Base-by-base conservation (phyloP, 768 basidiomycete species). In the Leucocoprinus sp. region DNA sequence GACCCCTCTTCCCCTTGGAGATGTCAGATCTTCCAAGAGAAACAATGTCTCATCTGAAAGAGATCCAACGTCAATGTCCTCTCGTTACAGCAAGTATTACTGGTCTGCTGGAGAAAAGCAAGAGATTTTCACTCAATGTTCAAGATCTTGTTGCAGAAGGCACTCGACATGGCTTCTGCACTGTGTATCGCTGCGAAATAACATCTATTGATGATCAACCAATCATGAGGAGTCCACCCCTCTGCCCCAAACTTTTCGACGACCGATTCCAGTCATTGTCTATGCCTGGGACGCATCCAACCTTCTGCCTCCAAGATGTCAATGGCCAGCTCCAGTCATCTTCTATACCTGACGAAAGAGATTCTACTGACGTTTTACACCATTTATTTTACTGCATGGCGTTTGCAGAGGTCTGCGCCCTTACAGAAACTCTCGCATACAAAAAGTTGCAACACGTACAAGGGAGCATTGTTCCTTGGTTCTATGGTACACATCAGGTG, bases 391-490 rank as follows among this genome's bases (percentile, higher is more conserved):
- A 48, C 35, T 9, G 18, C 14, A 22, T 58, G n/a, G 23, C 46
- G 14, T 5, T 36, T 39, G 55, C 58, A 8, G 52, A 55, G 48
- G n/a, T 5, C 5, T 45, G 49, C 8, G 58, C 58, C 19, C 42
- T 49, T 37, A 57, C 56, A 26, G 55, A 60, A 45, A 45, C 48
- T 6, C 38, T 36, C 28, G 53, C 54, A 8, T 60, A 60, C 36
- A 45, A 59, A 19, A 57, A 60, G 51, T 53, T 60, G 28, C 48
- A 9, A 23, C 28, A 51, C n/a, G 52, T 42, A 14, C 59, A 59
- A 51, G 59, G 59, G 22, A 48, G 56, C 3, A n/a, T 56, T 3
- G 26, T 59, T 48, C 59, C 59, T 37, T 60, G 58, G 59, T 60
- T 55, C 27, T 60, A 59, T 41, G 58, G 59, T 28, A 43, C 26